Conservation (phyloP, 2,329 filamentous ascomycete genomes). For the Alternaria ethzedia region DNA sequence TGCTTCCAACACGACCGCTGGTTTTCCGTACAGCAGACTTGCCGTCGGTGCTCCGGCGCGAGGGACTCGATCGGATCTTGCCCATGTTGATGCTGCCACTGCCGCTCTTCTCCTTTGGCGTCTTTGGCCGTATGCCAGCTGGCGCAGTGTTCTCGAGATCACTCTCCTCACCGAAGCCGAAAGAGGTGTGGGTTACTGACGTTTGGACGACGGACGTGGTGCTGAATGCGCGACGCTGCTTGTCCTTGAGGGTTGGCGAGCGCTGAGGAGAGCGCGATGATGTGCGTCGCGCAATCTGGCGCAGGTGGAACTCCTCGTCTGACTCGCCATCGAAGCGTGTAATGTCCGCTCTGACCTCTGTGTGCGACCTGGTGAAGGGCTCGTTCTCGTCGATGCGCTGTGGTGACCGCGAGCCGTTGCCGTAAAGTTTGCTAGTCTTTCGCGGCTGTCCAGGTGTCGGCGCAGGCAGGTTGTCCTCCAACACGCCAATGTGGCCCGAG, state of each 20-base stretch:
- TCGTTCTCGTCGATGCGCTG: slow-evolving; percentile 56
- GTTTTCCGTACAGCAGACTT: slow-evolving; percentile 59
- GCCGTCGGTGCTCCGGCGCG: slow-evolving; percentile 55
- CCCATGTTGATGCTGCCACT: slow-evolving; percentile 53
- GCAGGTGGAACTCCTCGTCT: slow-evolving; percentile 82
- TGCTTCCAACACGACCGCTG: slow-evolving; percentile 58
- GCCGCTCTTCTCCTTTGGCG: slow-evolving; percentile 52
- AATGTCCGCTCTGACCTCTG: slow-evolving; percentile 65
- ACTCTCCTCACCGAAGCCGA: slow-evolving; percentile 50
- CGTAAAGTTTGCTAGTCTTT: slow-evolving; percentile 80
- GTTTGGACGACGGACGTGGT: slow-evolving; percentile 66
- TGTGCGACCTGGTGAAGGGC: slow-evolving; percentile 59
- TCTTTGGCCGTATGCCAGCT: slow-evolving; percentile 50
- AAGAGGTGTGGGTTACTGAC: slow-evolving; percentile 43
- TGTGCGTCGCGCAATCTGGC: slow-evolving; percentile 66
- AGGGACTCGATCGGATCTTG: slow-evolving; percentile 54
- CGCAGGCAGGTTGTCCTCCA: slow-evolving; percentile 91
- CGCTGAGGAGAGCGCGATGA: slow-evolving; percentile 66
- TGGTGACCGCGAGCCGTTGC: slow-evolving; percentile 56
- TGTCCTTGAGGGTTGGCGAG: slow-evolving; percentile 64
- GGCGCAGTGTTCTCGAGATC: slow-evolving; percentile 55
- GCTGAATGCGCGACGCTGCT: slow-evolving; percentile 73
- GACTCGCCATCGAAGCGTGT: slow-evolving; percentile 69
- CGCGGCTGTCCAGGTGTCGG: slow-evolving; percentile 95
- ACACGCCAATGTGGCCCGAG: slow-evolving; percentile 62